Base-by-base conservation (phyloP, 306 rosid genomes). In the Acacia melanoxylon region DNA sequence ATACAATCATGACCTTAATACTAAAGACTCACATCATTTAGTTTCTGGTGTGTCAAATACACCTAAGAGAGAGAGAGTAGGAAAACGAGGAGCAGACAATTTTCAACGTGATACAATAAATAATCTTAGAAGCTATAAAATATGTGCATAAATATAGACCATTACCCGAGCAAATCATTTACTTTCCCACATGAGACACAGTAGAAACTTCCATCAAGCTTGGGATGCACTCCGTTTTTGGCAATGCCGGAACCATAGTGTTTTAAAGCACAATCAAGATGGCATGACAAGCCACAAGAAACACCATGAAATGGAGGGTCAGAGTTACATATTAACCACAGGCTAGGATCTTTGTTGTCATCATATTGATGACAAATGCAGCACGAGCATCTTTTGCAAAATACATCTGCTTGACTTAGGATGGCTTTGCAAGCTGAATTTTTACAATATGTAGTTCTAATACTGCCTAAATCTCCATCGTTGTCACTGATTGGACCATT, bases 261-360 rank as follows among this genome's bases (percentile, higher is more conserved):
- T 66, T 91, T 95, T 80, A 95, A 81, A 74, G 99, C 97, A 78
- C 99, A 95, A 87, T 93, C 99, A 84, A 95, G 98, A 89, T 95
- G 99, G 85, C 99, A 95, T 33, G 98, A 93, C 93, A 93, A 86
- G 77, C 95, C 98, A 88, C 99, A 95, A 11, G 99, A 92, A 80
- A 80, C 77, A 76, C 89, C 94, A 51, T 85, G 90, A 86, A 92
- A 93, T 20, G 99, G 99, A 83, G 86, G 85, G 82, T 95, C 99
- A 0, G 97, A 90, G 84, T 93, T 84, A 84, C 99, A 95, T 83
- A 91, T 88, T 85, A 95, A 81, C 99, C 98, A 93, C 68, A 95
- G 86, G 91, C 99, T 91, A 59, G 99, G 99, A 83, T 95, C 99
- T 88, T 95, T 95, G 86, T 95, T 95, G 83, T 95, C 99, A 72